These are phyloP conservation scores for Botrytis tulipae DNA, from an alignment of 2,329 filamentous ascomycete species.

Conservation along the genomic window DNA sequence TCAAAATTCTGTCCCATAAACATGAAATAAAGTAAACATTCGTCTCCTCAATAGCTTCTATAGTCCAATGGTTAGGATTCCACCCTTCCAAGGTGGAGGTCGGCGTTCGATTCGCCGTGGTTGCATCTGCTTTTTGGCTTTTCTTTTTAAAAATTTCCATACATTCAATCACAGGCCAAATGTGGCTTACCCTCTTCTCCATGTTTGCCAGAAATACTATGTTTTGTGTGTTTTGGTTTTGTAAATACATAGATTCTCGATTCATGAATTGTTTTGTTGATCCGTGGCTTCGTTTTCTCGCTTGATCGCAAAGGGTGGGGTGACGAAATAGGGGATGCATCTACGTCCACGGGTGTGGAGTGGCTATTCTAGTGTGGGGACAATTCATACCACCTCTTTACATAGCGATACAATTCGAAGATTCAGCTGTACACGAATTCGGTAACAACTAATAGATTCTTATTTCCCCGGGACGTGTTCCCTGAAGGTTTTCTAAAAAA, in stretches of 20 bases:
- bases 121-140: neutral
- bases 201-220: neutral
- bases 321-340: neutral
- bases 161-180: neutral
- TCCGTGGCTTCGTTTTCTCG: neutral
- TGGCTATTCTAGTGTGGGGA: neutral
- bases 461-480: neutral
- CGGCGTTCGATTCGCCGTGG: slow-evolving; percentile 16
- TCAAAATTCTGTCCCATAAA: accelerated
- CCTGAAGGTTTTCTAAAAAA: neutral
- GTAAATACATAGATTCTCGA: neutral
- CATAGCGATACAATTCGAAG: accelerated
- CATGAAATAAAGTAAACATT: accelerated
- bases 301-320: neutral
- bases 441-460: neutral
- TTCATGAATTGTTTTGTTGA: neutral
- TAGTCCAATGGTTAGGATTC: slow-evolving; percentile 15
- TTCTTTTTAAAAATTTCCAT: neutral
- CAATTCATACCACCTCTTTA: neutral
- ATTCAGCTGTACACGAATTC: neutral
- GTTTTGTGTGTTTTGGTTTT: neutral
- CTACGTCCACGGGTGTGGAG: neutral
- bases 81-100: slow-evolving; percentile 18
- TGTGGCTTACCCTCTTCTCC: accelerated
- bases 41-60: neutral